These are phyloP conservation scores for Verticillium nonalfalfae DNA, from an alignment of 2,329 filamentous ascomycete species.

Conservation along the genomic window DNA sequence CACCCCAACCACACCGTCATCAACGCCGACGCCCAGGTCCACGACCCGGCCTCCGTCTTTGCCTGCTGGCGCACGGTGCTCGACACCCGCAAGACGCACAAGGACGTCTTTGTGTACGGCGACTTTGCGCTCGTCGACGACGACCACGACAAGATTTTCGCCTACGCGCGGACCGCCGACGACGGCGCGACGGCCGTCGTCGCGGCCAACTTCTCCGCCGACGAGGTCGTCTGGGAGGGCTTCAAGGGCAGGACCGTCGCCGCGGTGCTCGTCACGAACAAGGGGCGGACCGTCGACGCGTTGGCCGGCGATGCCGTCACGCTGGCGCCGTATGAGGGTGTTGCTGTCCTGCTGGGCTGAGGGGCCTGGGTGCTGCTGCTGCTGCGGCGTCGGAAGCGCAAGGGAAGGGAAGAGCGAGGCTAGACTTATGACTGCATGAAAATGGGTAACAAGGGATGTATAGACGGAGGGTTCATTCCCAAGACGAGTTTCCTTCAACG, in stretches of 20 bases:
- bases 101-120: conserved; percentile 62
- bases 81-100: conserved; percentile 51
- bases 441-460: neutral
- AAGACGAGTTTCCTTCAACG: neutral
- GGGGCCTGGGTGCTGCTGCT: neutral
- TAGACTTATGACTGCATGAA: neutral
- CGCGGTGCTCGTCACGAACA: conserved; percentile 27
- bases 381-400: neutral
- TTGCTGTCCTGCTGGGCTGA: conserved; percentile 23
- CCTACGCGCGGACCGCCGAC: conserved; percentile 26
- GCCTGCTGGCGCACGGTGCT: conserved; percentile 56
- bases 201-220: conserved; percentile 29
- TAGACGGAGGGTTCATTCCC: neutral
- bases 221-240: conserved; percentile 22
- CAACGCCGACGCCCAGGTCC: conserved; percentile 53
- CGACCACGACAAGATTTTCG: conserved; percentile 26
- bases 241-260: conserved; percentile 15
- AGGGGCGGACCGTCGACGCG: conserved; percentile 19
- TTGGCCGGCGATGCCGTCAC: conserved; percentile 18
- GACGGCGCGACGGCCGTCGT: conserved; percentile 25
- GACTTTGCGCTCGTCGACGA: conserved; percentile 35
- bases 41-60: conserved; percentile 44
- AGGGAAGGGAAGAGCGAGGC: neutral
- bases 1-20: conserved; percentile 56
- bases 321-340: conserved; percentile 29